These are phyloP conservation scores for Huntiella savannae DNA, from an alignment of 2,329 filamentous ascomycete genomes.

Conservation along the genomic window DNA sequence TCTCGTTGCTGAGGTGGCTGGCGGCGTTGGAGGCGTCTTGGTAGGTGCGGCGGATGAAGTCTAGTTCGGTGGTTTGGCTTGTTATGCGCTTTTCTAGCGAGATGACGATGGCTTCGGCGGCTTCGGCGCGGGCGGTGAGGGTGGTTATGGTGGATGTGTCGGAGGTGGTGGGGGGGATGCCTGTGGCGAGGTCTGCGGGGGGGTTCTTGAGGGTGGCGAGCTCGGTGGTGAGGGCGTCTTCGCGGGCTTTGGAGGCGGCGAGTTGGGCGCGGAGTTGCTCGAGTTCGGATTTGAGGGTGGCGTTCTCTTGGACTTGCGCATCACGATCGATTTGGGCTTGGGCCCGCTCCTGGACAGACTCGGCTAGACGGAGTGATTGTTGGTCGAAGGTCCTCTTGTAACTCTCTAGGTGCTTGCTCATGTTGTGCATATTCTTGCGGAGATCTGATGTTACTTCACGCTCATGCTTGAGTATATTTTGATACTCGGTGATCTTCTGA, in stretches of 20 bases:
- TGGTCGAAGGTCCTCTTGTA: constrained; percentile 24
- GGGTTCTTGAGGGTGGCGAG: constrained; percentile 7
- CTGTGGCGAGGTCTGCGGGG: neutral
- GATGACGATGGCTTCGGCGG: constrained; percentile 2
- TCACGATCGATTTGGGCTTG: constrained; percentile 27
- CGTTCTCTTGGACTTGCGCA: constrained; percentile 18
- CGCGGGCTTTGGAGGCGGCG: constrained; percentile 11
- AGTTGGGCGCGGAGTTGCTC: constrained; percentile 19
- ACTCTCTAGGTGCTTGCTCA: constrained; percentile 28
- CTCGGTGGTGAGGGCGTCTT: constrained; percentile 20
- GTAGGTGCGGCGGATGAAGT: constrained; percentile 39
- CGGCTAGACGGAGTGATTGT: constrained; percentile 28
- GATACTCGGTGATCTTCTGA: constrained; percentile 17
- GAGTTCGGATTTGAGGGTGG: constrained; percentile 16
- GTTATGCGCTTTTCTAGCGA: constrained; percentile 20
- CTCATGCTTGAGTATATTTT: constrained; percentile 23
- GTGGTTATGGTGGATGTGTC: neutral
- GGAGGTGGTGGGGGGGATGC: neutral
- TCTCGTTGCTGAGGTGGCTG: constrained; percentile 26
- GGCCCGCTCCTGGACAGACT: constrained; percentile 31
- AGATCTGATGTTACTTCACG: constrained; percentile 17
- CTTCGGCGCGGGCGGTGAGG: constrained; percentile 5
- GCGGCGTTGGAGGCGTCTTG: constrained; percentile 35
- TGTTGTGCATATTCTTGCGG: constrained; percentile 23
- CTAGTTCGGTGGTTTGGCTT: constrained; percentile 26